phyloP scores from a whole-genome alignment of 139 green algal species.

The Monoraphidium neglectum region DNA sequence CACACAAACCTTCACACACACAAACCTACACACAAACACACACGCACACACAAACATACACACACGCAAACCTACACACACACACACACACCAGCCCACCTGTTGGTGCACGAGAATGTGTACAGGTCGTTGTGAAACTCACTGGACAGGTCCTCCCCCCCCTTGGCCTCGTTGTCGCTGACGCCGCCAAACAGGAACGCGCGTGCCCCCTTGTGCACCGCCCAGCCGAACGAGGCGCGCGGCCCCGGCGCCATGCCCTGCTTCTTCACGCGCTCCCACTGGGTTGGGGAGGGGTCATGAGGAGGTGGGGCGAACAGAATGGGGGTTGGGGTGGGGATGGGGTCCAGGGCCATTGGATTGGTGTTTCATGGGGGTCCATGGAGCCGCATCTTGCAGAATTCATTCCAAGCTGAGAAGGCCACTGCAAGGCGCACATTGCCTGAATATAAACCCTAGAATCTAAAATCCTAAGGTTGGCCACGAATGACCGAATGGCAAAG shows the following conservation, averaged over 20 bases:
- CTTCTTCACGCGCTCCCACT: conserved; percentile 94
- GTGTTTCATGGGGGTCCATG: too few species aligned
- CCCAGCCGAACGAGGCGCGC: conserved; percentile 84
- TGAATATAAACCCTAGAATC: too few species aligned
- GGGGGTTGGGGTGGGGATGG: too few species aligned
- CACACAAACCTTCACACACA: too few species aligned
- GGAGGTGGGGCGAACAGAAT: too few species aligned
- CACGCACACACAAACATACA: neutral
- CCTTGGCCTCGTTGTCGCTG: conserved; percentile 83
- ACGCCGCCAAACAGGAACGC: conserved; percentile 94
- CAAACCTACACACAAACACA: neutral
- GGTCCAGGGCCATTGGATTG: too few species aligned
- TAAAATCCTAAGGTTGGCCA: too few species aligned
- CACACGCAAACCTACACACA: neutral
- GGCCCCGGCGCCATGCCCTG: conserved; percentile 81
- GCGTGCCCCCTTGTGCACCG: conserved; percentile 59
- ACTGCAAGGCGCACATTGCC: too few species aligned
- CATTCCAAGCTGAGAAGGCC: too few species aligned
- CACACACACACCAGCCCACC: neutral
- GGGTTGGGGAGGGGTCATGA: neutral
- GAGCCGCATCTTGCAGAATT: too few species aligned
- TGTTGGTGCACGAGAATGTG: conserved; percentile 73
- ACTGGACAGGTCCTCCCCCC: conserved; percentile 67
- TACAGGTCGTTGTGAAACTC: conserved; percentile 92
- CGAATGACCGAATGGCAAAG: too few species aligned